Evolutionary conservation across 768 basidiomycete species (phyloP), one percentile per base, ranked within the genome.

Genomic region (Steccherinum ochraceum): DNA sequence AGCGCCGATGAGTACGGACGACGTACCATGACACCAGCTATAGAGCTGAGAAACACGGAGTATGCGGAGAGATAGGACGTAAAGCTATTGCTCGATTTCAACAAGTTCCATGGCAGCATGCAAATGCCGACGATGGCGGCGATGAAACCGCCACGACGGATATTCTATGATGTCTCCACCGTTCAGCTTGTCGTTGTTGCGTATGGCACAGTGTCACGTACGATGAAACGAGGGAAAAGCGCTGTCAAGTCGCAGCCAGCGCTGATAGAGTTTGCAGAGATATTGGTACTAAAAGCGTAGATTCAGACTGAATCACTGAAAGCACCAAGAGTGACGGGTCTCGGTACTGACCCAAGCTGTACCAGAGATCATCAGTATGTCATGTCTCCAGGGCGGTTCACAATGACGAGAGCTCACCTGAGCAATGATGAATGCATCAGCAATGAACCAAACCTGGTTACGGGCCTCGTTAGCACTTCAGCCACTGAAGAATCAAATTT

Each of bases 201-300:
- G 42, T 30, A 43, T 56, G 35, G 41, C 13, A 46, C 10, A 20
- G 39, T n/a, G 25, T 46, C 20, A 69, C 77, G 24, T 56, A 82
- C 81, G 58, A 92, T 80, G 67, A 80, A 91, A 45, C 82, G 82
- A 49, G 90, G 89, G 57, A 80, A 72, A 24, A 91, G 74, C 2
- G 88, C 80, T 1, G 88, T 91, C 57, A 92, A 66, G 64, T 92
- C 89, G 60, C 87, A 89, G 12, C 90, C 88, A 3, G 89, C 88
- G 41, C 82, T 85, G 61, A 91, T 79, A 3, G 85, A 83, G 69
- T 92, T 91, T 24, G 88, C 89, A 10, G 86, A 84, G 59, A 88
- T 85, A 64, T 88, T 90, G 24, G 85, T 87, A 16, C 83, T 84
- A 56, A 51, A 49, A 49, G n/a, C n/a, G n/a, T n/a, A n/a, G n/a